A percentile compares a stretch with the other conserved stretches of the same genome.
phyloP scores from a whole-genome alignment of 352 stramenopile species.

The Phytophthora rubi region DNA sequence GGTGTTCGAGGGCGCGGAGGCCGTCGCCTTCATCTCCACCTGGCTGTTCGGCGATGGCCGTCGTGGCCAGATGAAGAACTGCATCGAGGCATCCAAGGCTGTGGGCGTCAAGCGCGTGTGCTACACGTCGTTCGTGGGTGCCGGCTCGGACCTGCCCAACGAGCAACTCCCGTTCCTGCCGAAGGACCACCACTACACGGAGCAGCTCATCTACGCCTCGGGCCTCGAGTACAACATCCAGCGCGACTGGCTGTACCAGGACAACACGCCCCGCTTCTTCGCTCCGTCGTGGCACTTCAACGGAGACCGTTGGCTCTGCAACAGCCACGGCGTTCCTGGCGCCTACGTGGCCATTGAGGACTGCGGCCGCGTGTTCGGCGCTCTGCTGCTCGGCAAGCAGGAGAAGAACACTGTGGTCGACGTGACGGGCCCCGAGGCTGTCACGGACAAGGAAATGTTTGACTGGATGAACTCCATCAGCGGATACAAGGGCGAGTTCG shows the following conservation, averaged over 20 bases:
- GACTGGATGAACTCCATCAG: constrained; percentile 32
- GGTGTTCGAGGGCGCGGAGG: constrained; percentile 25
- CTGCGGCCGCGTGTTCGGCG: constrained; percentile 28
- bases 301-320: constrained; percentile 23
- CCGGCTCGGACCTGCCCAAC: constrained; percentile 17
- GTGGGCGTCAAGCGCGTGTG: constrained; percentile 27
- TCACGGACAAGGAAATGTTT: constrained; percentile 22
- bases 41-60: constrained; percentile 23
- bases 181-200: constrained; percentile 27
- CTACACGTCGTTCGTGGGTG: constrained; percentile 25
- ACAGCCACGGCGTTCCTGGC: constrained; percentile 22
- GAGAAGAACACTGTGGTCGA: constrained; percentile 28
- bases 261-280: constrained; percentile 33
- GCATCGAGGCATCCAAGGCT: constrained; percentile 20
- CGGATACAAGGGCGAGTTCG: constrained; percentile 27
- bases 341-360: constrained; percentile 21
- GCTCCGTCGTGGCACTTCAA: constrained; percentile 33
- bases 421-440: constrained; percentile 18
- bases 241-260: constrained; percentile 28
- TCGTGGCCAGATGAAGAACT: constrained; percentile 26
- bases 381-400: constrained; percentile 29
- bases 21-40: constrained; percentile 27
- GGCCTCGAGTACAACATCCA: constrained; percentile 37
- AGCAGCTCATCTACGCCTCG: constrained; percentile 28
- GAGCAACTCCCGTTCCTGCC: constrained; percentile 28